Conservation (phyloP, 202 grass and related monocot species). For the Eragrostis tef region DNA sequence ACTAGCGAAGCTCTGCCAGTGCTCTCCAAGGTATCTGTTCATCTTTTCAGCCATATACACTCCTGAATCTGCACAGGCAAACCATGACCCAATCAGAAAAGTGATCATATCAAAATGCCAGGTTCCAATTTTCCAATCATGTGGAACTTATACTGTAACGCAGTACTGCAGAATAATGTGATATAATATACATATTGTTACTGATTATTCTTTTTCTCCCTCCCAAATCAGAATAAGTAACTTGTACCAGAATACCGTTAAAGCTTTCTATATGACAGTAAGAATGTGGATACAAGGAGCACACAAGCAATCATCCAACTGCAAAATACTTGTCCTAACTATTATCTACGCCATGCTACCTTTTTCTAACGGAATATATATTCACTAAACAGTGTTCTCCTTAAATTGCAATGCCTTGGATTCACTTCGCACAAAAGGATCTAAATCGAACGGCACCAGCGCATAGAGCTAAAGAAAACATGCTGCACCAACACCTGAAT, state of each 20-base stretch:
- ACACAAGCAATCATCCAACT: too few relatives aligned
- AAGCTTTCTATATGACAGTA: background rate
- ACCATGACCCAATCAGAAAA: slow-evolving; percentile 25
- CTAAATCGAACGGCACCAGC: background rate
- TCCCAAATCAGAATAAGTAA: background rate
- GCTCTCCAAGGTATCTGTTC: slow-evolving; percentile 62
- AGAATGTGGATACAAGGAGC: background rate
- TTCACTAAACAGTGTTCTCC: background rate
- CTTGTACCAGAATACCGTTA: background rate
- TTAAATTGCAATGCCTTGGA: background rate
- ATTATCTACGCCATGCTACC: background rate
- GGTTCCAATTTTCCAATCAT: background rate
- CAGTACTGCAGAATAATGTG: background rate
- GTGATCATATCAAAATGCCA: background rate
- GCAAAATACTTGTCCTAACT: background rate
- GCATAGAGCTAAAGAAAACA: background rate
- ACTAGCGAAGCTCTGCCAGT: slow-evolving; percentile 77
- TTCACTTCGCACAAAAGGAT: background rate
- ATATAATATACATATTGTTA: background rate
- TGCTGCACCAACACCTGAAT: background rate
- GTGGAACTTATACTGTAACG: background rate
- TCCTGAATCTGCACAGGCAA: slow-evolving; percentile 66
- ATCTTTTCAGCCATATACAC: slow-evolving; percentile 89
- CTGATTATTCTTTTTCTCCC: background rate
- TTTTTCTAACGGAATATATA: background rate